These are phyloP conservation scores for Citrus australasica DNA, from an alignment of 345 rosid species.

Conservation along the genomic window DNA sequence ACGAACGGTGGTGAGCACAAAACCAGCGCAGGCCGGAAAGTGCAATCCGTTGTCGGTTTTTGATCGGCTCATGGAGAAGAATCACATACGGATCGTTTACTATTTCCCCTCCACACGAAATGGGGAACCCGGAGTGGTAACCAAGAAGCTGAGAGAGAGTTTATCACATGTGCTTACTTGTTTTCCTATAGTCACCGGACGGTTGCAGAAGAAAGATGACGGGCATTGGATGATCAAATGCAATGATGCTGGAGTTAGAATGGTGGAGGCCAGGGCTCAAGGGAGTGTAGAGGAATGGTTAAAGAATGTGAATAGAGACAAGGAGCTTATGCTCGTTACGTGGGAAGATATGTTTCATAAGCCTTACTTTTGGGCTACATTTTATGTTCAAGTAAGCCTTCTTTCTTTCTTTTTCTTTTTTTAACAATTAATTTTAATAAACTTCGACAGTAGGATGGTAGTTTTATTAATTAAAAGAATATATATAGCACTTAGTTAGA, in stretches of 20 bases:
- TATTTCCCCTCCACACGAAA: constrained; percentile 35
- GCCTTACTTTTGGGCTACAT: constrained; percentile 76
- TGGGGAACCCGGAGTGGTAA: constrained; percentile 35
- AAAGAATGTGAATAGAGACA: constrained; percentile 40
- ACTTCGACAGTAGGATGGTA: too few relatives aligned
- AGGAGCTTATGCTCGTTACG: constrained; percentile 55
- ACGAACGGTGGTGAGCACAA: constrained; percentile 69
- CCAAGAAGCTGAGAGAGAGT: constrained; percentile 45
- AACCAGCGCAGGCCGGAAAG: constrained; percentile 42
- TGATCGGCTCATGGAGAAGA: constrained; percentile 61
- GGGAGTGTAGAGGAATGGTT: constrained; percentile 68
- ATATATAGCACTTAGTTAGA: too few relatives aligned
- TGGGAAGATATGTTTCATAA: constrained; percentile 67
- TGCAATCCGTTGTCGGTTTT: constrained; percentile 45
- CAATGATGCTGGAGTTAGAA: constrained; percentile 70
- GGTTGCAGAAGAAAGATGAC: constrained; percentile 35
- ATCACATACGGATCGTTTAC: constrained; percentile 45
- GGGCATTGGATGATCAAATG: constrained; percentile 60
- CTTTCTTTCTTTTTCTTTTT: too few relatives aligned
- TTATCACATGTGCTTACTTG: constrained; percentile 41
- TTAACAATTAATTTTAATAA: too few relatives aligned
- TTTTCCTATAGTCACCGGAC: constrained; percentile 53
- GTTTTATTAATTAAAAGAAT: too few relatives aligned
- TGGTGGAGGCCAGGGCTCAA: constrained; percentile 54
- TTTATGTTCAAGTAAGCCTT: constrained; percentile 57